phyloP scores from a whole-genome alignment of 129 eudicot genomes.

The Ambrosia trifida region DNA sequence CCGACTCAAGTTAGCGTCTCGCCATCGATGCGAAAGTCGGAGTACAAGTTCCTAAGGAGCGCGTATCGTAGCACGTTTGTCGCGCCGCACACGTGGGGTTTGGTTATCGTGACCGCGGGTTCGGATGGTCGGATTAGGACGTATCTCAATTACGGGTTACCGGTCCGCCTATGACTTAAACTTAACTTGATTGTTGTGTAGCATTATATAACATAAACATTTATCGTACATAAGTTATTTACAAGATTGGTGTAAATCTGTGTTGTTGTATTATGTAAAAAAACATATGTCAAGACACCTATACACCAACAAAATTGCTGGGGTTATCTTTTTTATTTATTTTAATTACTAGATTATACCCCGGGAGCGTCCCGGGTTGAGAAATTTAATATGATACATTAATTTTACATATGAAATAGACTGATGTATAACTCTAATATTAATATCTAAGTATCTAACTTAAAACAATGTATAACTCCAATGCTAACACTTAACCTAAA shows the following conservation, averaged over 20 bases:
- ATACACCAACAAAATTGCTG: background rate
- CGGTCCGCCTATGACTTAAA: conserved; percentile 45
- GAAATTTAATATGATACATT: too few relatives aligned
- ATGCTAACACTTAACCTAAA: too few relatives aligned
- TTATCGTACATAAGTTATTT: background rate
- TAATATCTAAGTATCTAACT: too few relatives aligned
- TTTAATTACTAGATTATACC: too few relatives aligned
- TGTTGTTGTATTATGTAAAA: conserved; percentile 10
- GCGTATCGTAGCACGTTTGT: conserved; percentile 27
- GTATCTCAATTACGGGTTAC: conserved; percentile 73
- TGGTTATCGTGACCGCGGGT: conserved; percentile 66
- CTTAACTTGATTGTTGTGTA: background rate
- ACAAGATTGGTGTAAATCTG: conserved; percentile 1
- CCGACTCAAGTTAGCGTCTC: conserved; percentile 33
- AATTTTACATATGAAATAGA: too few relatives aligned
- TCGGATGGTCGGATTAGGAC: conserved; percentile 73
- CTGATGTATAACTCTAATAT: too few relatives aligned
- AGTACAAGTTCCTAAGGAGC: conserved; percentile 17
- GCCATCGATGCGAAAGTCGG: conserved; percentile 31
- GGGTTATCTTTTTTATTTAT: background rate
- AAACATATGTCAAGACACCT: conserved; percentile 7
- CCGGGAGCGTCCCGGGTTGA: too few relatives aligned
- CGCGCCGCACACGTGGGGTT: conserved; percentile 63
- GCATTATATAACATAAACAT: background rate
- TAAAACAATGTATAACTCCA: too few relatives aligned